Conservation (phyloP, 106 monocot species). For the Posidonia australis region DNA sequence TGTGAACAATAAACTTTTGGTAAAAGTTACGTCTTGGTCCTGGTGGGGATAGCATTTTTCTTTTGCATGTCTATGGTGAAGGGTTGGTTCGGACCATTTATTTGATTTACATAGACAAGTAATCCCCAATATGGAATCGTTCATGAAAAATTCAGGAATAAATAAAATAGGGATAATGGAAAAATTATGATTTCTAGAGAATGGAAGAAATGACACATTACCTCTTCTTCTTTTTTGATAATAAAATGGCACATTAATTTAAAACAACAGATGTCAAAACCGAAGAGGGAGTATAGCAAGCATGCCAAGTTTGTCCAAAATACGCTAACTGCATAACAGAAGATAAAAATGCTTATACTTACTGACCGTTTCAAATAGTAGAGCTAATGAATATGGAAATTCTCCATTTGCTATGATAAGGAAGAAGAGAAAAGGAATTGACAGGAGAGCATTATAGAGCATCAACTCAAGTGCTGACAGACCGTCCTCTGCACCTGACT, state of each 20-base stretch:
- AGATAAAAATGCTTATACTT: background rate
- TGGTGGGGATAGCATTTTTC: background rate
- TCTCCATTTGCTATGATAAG: constrained; percentile 76
- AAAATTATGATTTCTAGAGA: no score
- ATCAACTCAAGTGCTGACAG: constrained; percentile 81
- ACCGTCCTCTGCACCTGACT: constrained; percentile 86
- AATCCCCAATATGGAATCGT: no score
- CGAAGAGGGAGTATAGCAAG: no score
- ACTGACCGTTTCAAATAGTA: constrained; percentile 60
- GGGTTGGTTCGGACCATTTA: no score
- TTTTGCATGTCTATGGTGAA: no score
- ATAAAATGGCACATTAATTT: no score
- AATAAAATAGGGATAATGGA: background rate
- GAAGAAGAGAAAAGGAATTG: constrained; percentile 68
- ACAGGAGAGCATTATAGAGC: constrained; percentile 79
- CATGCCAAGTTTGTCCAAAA: no score
- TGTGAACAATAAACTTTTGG: no score
- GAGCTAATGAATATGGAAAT: constrained; percentile 58
- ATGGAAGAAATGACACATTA: no score
- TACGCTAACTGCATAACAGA: background rate
- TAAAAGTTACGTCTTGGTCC: background rate
- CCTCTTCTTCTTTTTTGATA: no score
- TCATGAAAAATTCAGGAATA: background rate
- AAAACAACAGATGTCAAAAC: no score
- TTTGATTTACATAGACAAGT: no score